Percentiles rank a stretch among this genome's conserved stretches.
These are phyloP conservation scores for Acanthochlamys bracteata DNA, from an alignment of 106 monocot genomes.

Conservation along the genomic window DNA sequence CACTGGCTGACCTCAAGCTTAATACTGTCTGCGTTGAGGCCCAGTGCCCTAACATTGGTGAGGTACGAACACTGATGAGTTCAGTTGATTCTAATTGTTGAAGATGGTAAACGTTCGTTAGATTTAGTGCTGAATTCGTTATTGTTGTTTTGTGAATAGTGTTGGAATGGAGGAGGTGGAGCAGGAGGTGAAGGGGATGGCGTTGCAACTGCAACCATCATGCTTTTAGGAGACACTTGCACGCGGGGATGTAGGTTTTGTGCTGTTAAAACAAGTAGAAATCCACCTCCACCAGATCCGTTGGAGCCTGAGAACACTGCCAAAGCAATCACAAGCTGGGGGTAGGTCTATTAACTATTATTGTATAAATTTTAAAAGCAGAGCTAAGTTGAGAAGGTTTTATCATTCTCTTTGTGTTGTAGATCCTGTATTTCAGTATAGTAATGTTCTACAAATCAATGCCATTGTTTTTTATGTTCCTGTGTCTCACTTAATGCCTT, in stretches of 20 bases:
- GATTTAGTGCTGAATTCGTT: not conserved
- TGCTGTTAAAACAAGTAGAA: slow-evolving; percentile 94
- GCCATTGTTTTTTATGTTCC: too few species aligned
- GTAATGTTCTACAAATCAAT: too few species aligned
- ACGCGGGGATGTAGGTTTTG: slow-evolving; percentile 97
- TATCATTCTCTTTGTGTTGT: not conserved
- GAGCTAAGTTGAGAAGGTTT: not conserved
- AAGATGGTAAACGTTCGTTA: not conserved
- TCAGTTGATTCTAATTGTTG: not conserved
- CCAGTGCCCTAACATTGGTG: slow-evolving; percentile 96
- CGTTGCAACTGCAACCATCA: slow-evolving; percentile 94
- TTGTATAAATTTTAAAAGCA: not conserved
- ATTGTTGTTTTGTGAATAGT: slow-evolving; percentile 21
- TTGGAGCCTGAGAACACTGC: slow-evolving; percentile 91
- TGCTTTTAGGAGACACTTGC: slow-evolving; percentile 96
- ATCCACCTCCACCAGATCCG: slow-evolving; percentile 82
- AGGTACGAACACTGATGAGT: slow-evolving; percentile 27
- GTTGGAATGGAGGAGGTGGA: slow-evolving; percentile 95
- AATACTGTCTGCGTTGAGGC: slow-evolving; percentile 95
- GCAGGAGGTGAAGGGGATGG: slow-evolving; percentile 92
- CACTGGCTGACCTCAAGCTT: slow-evolving; percentile 70
- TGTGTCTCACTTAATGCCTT: not conserved
- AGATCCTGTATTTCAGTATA: not conserved
- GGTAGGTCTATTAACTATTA: slow-evolving; percentile 32
- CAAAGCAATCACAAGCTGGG: slow-evolving; percentile 83